Evolutionary conservation across 1,284 basidiomycete species (phyloP).

Genomic region (Ceratobasidium sp.): DNA sequence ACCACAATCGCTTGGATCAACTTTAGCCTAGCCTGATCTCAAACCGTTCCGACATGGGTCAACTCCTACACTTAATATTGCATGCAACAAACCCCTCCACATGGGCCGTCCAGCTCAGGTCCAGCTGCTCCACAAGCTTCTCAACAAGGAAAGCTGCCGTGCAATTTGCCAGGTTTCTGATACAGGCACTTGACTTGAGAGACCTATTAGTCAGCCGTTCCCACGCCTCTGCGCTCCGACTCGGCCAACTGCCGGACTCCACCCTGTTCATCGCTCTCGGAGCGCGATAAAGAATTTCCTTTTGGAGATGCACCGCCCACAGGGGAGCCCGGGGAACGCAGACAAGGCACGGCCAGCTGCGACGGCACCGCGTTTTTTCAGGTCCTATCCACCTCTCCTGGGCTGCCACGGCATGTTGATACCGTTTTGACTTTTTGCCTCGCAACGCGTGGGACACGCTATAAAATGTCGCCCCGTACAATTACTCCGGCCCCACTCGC

Average conservation of each 20-base stretch:
- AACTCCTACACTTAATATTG: no score
- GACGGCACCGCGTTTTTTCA: conserved; percentile 30
- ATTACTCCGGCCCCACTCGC: conserved; percentile 20
- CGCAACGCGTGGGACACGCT: conserved; percentile 31
- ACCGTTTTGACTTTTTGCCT: conserved; percentile 20
- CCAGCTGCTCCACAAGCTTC: not conserved
- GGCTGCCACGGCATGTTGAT: conserved; percentile 38
- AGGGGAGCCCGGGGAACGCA: not conserved
- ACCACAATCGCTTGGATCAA: no score
- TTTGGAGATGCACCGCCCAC: conserved; percentile 22
- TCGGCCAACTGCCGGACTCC: not conserved
- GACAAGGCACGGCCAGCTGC: not conserved
- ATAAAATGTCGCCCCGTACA: conserved; percentile 26
- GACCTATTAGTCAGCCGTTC: conserved; percentile 17
- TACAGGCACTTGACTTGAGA: not conserved
- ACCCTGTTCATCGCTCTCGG: not conserved
- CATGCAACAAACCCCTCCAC: no score
- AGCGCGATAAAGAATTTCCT: conserved; percentile 9
- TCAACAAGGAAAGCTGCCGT: not conserved
- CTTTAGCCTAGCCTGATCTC: no score
- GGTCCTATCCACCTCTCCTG: conserved; percentile 18
- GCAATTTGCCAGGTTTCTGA: not conserved
- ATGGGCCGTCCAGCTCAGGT: not conserved
- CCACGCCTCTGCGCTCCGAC: not conserved
- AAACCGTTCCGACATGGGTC: no score